Percentiles rank a stretch among this genome's conserved stretches.
Evolutionary conservation across 2,329 filamentous ascomycete genomes (phyloP).

Genomic region (Capronia coronata): DNA sequence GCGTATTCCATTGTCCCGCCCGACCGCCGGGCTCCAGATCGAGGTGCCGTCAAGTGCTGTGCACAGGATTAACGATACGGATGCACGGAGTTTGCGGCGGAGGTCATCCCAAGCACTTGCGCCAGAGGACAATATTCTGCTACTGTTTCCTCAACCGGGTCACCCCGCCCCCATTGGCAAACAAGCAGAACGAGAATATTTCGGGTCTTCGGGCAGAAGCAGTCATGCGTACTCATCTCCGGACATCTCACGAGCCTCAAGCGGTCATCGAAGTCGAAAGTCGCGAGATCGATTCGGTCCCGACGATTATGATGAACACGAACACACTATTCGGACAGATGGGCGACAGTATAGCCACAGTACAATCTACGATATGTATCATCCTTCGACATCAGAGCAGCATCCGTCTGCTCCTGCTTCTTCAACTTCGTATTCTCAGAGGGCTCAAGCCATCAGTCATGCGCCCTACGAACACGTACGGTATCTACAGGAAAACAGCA

Average conservation of each 20-base stretch:
- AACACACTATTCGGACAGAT: background rate
- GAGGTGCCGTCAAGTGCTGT: conserved; percentile 2
- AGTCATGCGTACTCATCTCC: conserved; percentile 8
- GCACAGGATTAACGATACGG: conserved; percentile 12
- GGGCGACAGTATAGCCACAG: conserved; percentile 12
- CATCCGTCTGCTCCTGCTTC: too few species aligned
- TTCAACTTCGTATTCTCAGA: conserved; percentile 15
- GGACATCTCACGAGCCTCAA: conserved; percentile 8
- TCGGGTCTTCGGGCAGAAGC: background rate
- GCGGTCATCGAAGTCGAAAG: conserved; percentile 9
- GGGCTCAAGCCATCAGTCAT: conserved; percentile 9
- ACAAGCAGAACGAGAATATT: conserved; percentile 9
- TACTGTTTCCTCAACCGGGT: conserved; percentile 20
- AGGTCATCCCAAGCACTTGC: conserved; percentile 24
- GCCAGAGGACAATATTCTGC: conserved; percentile 22
- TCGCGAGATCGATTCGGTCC: conserved; percentile 20
- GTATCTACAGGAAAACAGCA: conserved; percentile 20
- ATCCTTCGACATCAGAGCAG: conserved; percentile 6
- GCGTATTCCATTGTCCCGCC: conserved; percentile 1
- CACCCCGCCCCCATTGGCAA: conserved; percentile 2
- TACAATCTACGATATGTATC: conserved; percentile 22
- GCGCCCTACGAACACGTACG: conserved; percentile 13
- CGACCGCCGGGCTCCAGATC: background rate
- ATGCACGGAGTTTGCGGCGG: conserved; percentile 18
- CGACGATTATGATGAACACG: conserved; percentile 18